Percentiles rank a stretch among this genome's conserved stretches.
Evolutionary conservation across 768 basidiomycete genomes (phyloP).

Genomic region (Brasilioporus rufonigricans): DNA sequence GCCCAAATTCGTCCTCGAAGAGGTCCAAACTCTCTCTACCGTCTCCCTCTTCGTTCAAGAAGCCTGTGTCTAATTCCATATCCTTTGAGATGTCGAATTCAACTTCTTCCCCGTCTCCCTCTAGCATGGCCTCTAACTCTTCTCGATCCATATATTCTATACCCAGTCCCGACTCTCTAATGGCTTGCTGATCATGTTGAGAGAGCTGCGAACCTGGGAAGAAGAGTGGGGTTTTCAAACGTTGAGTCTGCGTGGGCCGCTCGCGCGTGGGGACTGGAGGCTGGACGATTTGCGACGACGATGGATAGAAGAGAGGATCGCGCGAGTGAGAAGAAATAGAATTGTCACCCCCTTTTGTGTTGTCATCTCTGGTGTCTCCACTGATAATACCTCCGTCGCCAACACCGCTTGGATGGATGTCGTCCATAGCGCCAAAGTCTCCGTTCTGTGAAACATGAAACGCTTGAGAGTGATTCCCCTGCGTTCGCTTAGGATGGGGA

Average conservation of each 20-base stretch:
- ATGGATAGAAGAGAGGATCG: slow-evolving; percentile 26
- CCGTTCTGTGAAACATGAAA: slow-evolving; percentile 17
- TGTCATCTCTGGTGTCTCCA: not conserved
- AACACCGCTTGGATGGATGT: not conserved
- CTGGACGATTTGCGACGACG: slow-evolving; percentile 20
- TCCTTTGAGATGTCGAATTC: slow-evolving; percentile 20
- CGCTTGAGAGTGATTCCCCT: slow-evolving; percentile 5
- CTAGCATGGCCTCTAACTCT: slow-evolving; percentile 50
- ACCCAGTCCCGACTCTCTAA: slow-evolving; percentile 62
- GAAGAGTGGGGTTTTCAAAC: slow-evolving; percentile 31
- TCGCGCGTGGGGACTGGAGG: slow-evolving; percentile 3
- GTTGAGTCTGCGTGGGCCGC: slow-evolving; percentile 5
- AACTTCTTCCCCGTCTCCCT: slow-evolving; percentile 35
- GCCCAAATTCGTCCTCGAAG: slow-evolving; percentile 33
- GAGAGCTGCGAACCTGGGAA: slow-evolving; percentile 64
- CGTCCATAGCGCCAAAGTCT: slow-evolving; percentile 16
- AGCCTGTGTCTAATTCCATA: not conserved
- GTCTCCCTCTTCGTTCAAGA: slow-evolving; percentile 6
- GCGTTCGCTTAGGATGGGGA: slow-evolving; percentile 15
- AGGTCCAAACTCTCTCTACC: slow-evolving; percentile 27
- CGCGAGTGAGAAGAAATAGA: not conserved
- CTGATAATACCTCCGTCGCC: slow-evolving; percentile 1
- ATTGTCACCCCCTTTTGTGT: slow-evolving; percentile 1
- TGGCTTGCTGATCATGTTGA: slow-evolving; percentile 46
- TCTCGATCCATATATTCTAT: slow-evolving; percentile 63